Evolutionary conservation across 495 filamentous ascomycete genomes (phyloP).

Genomic region (Tuber indicum): DNA sequence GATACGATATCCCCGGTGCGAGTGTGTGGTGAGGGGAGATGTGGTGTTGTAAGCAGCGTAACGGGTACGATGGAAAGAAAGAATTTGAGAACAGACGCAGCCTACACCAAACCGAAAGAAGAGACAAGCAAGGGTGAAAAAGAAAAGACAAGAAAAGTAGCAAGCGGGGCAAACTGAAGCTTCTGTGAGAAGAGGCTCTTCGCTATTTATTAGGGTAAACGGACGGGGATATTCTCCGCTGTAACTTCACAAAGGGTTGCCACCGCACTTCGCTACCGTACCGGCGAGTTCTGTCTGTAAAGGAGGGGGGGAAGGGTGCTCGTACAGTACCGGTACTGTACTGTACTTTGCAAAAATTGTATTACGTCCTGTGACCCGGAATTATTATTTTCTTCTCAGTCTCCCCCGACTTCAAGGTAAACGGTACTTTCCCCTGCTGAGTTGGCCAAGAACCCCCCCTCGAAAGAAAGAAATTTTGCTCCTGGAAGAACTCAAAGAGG

Average conservation of each 20-base stretch:
- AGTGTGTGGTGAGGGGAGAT: neutral
- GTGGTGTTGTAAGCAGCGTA: neutral
- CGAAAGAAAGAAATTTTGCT: neutral
- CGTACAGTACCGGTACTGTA: neutral
- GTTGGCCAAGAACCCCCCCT: neutral
- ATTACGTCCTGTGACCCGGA: neutral
- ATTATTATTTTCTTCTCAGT: neutral
- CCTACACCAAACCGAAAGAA: neutral
- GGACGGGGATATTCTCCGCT: slow-evolving; percentile 2
- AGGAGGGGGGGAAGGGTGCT: neutral
- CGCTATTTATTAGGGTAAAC: neutral
- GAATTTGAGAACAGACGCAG: neutral
- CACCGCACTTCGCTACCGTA: neutral
- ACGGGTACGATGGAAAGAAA: slow-evolving; percentile 1
- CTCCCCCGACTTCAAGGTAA: neutral
- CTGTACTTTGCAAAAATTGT: neutral
- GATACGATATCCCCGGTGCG: neutral
- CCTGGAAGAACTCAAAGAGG: neutral
- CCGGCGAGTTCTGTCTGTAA: neutral
- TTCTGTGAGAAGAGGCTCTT: neutral
- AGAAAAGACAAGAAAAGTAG: neutral
- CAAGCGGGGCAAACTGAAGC: neutral
- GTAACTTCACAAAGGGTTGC: neutral
- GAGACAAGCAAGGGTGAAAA: neutral
- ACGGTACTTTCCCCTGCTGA: neutral